Evolutionary conservation across 139 green algal species (phyloP), one percentile per base, ranked within the genome.

Genomic region (Chlamydomonas sphaeroides): DNA sequence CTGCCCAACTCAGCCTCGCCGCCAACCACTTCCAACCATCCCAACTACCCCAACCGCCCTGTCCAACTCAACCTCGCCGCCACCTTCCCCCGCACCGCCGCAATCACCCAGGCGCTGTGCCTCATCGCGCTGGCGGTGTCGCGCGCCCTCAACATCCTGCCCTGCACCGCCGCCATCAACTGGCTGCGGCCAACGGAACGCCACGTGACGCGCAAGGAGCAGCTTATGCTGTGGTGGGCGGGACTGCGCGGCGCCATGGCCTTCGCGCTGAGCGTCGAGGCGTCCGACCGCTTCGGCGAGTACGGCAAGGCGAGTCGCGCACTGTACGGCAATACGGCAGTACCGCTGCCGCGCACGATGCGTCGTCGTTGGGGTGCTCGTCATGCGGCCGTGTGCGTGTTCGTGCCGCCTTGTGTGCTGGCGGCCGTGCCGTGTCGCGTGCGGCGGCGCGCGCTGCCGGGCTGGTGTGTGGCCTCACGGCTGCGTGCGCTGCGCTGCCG

Each of bases 141-240:
- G 23, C 83, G 91, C 6, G 83, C 83, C n/a, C 39, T 68, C 51
- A 91, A 95, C 62, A 79, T 95, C 11, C 79, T 84, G 7, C 90
- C 92, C 51, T 65, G 61, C 33, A 59, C 68, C 18, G 74, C 77
- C 4, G 8, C 84, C 5, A 72, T 93, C 68, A 95, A 95, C 84
- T 71, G 67, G 41, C 65, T 92, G 61, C 80, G 90, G 3, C 80
- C 78, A 1, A 41, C 21, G 1, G 51, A 88, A 45, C 68, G 61
- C 20, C 80, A 79, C 65, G 88, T 94, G 59, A 66, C 78, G 2
- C 32, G 28, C 1, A 6, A 26, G 23, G 70, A 87, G 67, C 84
- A 91, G 83, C 78, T 92, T 48, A 87, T 95, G 85, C 59, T 95
- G 63, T 95, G 90, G 90, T 94, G 89, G 84, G 86, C 79, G 6